Evolutionary conservation across 2,329 filamentous ascomycete genomes (phyloP).

Genomic region (Diaporthe batatas): DNA sequence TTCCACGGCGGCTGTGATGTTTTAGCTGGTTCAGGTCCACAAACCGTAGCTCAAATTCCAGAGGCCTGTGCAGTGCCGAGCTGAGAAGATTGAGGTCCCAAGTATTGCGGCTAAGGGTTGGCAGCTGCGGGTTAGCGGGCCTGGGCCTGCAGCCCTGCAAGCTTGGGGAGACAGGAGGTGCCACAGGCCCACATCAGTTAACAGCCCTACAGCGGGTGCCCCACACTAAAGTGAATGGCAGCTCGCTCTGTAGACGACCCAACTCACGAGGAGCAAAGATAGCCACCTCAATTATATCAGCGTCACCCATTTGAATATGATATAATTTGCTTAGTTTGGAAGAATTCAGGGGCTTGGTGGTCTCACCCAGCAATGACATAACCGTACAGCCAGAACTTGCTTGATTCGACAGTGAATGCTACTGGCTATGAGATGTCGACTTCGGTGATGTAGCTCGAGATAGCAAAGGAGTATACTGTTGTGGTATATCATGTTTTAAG

Average conservation of each 20-base stretch:
- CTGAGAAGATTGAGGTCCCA: constrained; percentile 5
- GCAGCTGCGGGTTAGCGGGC: neutral
- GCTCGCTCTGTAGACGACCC: neutral
- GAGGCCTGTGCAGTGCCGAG: neutral
- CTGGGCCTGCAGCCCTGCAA: neutral
- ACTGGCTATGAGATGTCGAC: neutral
- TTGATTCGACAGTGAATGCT: no score
- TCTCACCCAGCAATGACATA: neutral
- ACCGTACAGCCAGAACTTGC: no score
- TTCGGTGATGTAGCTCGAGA: neutral
- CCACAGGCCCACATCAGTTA: neutral
- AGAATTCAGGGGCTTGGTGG: neutral
- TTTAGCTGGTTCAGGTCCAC: constrained; percentile 11
- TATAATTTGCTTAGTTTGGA: no score
- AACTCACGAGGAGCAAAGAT: no score
- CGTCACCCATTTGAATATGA: neutral
- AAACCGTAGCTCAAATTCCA: neutral
- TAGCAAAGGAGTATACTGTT: neutral
- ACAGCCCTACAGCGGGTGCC: neutral
- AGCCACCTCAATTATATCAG: neutral
- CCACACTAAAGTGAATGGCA: neutral
- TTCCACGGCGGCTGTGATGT: neutral
- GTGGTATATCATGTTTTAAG: neutral
- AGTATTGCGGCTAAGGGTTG: neutral
- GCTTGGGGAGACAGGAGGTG: neutral